phyloP scores from a whole-genome alignment of 2,329 filamentous ascomycete species.

The Trichophyton schoenleinii region DNA sequence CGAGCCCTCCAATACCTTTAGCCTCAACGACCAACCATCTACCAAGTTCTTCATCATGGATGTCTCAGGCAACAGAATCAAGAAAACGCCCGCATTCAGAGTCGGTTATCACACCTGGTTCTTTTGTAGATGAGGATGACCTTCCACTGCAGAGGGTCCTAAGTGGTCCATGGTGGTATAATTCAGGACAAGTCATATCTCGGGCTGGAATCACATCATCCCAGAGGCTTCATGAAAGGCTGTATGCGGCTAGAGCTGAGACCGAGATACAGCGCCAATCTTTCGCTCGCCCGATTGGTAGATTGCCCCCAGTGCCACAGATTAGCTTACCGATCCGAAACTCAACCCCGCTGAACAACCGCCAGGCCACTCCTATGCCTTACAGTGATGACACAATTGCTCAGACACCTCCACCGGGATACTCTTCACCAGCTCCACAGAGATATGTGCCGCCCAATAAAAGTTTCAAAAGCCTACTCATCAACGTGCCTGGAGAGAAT shows the following conservation, averaged over 20 bases:
- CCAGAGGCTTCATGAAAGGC: slow-evolving; percentile 9
- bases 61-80: not conserved
- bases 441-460: not conserved
- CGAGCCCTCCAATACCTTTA: not conserved
- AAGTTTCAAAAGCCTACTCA: not conserved
- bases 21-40: not conserved
- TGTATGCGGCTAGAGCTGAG: slow-evolving; percentile 13
- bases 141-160: slow-evolving; percentile 12
- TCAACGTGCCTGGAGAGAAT: not conserved
- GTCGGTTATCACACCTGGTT: not conserved
- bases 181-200: not conserved
- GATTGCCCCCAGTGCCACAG: not conserved
- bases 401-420: not conserved
- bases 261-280: slow-evolving; percentile 3
- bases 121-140: not conserved
- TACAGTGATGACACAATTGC: not conserved
- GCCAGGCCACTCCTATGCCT: not conserved
- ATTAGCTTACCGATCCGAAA: not conserved
- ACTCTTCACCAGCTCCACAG: not conserved
- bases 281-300: not conserved
- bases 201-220: slow-evolving; percentile 7
- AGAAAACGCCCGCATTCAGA: not conserved
- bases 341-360: not conserved
- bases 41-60: not conserved
- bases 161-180: slow-evolving; percentile 13